phyloP scores from a whole-genome alignment of 306 rosid genomes.

The Carpinus fangiana region DNA sequence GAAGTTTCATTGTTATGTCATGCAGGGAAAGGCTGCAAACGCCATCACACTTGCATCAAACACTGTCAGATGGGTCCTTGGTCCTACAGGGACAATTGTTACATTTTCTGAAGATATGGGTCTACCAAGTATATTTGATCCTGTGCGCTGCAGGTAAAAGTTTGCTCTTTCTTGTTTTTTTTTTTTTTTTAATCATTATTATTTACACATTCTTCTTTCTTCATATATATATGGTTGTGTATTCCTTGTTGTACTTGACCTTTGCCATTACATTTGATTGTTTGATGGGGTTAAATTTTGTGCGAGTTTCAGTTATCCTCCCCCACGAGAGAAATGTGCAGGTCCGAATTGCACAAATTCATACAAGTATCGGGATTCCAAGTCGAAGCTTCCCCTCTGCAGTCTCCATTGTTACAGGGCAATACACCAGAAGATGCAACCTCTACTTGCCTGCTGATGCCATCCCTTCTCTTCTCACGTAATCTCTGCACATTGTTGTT shows the following conservation, averaged over 20 bases:
- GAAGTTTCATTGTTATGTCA: not conserved
- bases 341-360: conserved; percentile 79
- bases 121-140: conserved; percentile 61
- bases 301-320: conserved; percentile 74
- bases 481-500: not conserved
- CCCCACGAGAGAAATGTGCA: conserved; percentile 78
- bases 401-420: conserved; percentile 88
- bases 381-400: conserved; percentile 86
- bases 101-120: conserved; percentile 83
- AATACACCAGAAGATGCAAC: conserved; percentile 39
- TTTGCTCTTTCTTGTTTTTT: not conserved
- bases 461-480: not conserved
- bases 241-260: not conserved
- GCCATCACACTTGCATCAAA: conserved; percentile 61
- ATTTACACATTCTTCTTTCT: too few relatives aligned
- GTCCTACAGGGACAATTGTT: conserved; percentile 70
- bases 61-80: conserved; percentile 67
- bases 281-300: not conserved
- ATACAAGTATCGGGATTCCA: conserved; percentile 83
- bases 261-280: too few relatives aligned
- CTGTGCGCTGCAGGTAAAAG: conserved; percentile 43
- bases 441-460: not conserved
- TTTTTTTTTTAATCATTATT: too few relatives aligned
- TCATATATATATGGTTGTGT: not conserved
- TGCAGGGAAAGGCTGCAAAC: conserved; percentile 84